Conservation (phyloP, 2,329 filamentous ascomycete genomes). For the Akanthomyces uredinophilus region DNA sequence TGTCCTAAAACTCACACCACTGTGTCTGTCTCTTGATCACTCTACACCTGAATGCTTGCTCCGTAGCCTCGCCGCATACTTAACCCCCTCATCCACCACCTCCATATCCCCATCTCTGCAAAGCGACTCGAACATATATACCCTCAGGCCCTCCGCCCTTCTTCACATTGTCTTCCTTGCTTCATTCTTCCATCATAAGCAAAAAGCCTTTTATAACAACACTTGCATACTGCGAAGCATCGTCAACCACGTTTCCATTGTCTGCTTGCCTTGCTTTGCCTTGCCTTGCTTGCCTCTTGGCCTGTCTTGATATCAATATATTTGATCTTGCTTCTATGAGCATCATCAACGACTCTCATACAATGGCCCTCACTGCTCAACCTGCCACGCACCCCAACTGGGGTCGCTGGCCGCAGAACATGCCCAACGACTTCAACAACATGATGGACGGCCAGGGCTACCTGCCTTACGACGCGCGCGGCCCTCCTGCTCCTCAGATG, state of each 20-base stretch:
- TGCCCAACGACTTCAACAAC: constrained; percentile 41
- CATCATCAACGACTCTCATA: constrained; percentile 13
- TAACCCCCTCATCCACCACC: constrained; percentile 15
- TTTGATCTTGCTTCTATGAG: constrained; percentile 9
- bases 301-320: neutral
- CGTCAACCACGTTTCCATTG: neutral
- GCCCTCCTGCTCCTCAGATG: constrained; percentile 30
- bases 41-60: constrained; percentile 6
- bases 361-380: constrained; percentile 45
- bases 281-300: neutral
- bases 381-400: constrained; percentile 42
- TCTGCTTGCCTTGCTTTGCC: constrained; percentile 6
- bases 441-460: constrained; percentile 44
- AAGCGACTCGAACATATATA: constrained; percentile 15
- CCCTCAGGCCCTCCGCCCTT: constrained; percentile 9
- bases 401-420: constrained; percentile 51
- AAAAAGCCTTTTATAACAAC: neutral
- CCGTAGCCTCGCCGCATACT: constrained; percentile 12
- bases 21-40: constrained; percentile 5
- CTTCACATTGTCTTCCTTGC: constrained; percentile 6
- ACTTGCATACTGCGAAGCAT: constrained; percentile 2
- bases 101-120: neutral
- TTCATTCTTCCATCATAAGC: constrained; percentile 1
- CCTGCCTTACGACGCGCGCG: constrained; percentile 45
- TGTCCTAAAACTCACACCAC: constrained; percentile 11